Evolutionary conservation across 78 protist genomes (phyloP).

Genomic region (Emiliania huxleyi): DNA sequence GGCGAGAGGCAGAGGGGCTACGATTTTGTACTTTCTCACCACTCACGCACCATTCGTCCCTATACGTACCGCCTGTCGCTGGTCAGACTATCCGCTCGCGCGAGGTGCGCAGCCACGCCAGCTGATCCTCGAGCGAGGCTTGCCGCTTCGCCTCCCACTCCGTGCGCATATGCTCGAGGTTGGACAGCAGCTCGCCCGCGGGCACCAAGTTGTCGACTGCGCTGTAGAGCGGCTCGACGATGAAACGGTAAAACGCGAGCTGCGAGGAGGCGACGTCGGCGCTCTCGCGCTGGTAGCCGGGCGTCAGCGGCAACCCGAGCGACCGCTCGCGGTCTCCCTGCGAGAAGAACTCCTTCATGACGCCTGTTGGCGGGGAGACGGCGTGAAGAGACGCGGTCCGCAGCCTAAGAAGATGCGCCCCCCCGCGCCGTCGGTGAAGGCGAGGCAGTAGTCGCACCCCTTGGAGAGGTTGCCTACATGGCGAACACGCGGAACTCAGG

Average conservation of each 20-base stretch:
- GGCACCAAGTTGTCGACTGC: background rate
- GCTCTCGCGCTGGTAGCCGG: background rate
- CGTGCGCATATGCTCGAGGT: background rate
- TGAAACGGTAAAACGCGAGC: background rate
- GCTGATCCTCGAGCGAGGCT: too few species aligned
- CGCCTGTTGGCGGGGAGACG: background rate
- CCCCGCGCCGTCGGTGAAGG: background rate
- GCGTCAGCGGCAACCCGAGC: slow-evolving; percentile 33
- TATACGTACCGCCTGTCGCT: too few species aligned
- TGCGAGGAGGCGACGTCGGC: background rate
- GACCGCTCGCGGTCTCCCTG: slow-evolving; percentile 34
- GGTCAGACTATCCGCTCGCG: too few species aligned
- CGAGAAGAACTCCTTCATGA: slow-evolving; percentile 14
- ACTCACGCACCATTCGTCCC: too few species aligned
- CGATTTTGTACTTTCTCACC: too few species aligned
- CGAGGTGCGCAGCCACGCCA: too few species aligned
- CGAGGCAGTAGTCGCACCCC: background rate
- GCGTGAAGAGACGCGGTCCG: background rate
- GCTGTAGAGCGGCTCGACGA: background rate
- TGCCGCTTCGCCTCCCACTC: background rate
- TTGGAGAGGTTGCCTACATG: background rate
- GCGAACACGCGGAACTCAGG: too few species aligned
- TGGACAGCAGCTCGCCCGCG: background rate
- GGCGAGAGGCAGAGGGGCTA: too few species aligned
- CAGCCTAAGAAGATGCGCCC: too few species aligned